A percentile compares a stretch with the other conserved stretches of the same genome.
Evolutionary conservation across 1,284 basidiomycete species (phyloP).

Genomic region (Chalciporus piperatoides): DNA sequence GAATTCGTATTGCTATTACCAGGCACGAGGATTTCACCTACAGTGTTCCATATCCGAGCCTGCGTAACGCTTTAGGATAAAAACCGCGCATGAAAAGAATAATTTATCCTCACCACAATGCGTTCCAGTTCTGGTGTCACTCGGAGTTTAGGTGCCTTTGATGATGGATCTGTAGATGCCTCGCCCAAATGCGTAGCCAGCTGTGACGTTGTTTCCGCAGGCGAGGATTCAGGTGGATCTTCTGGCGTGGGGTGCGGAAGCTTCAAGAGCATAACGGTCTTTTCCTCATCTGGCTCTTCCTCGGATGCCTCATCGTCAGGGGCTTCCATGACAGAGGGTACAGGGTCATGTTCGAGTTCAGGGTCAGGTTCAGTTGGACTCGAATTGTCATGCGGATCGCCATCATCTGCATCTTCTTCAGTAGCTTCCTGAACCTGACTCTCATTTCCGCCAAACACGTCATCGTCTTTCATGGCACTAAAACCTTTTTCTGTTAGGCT

Average conservation of each 20-base stretch:
- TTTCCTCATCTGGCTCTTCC: slow-evolving; percentile 28
- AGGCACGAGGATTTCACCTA: slow-evolving; percentile 61
- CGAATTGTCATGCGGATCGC: slow-evolving; percentile 12
- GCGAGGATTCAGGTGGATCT: slow-evolving; percentile 6
- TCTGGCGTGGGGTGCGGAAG: slow-evolving; percentile 10
- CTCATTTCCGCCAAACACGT: slow-evolving; percentile 7
- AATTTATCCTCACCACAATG: slow-evolving; percentile 45
- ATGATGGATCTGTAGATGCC: slow-evolving; percentile 13
- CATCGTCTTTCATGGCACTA: slow-evolving; percentile 4
- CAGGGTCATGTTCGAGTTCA: slow-evolving; percentile 7
- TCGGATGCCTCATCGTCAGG: slow-evolving; percentile 15
- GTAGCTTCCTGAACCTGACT: not conserved
- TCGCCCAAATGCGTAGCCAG: slow-evolving; percentile 2
- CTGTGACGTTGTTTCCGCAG: slow-evolving; percentile 5
- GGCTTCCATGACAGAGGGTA: not conserved
- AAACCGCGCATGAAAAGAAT: not conserved
- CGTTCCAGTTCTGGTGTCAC: slow-evolving; percentile 56
- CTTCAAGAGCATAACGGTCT: slow-evolving; percentile 32
- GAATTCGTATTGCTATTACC: slow-evolving; percentile 43
- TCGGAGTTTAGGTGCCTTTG: slow-evolving; percentile 36
- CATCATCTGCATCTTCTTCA: slow-evolving; percentile 5
- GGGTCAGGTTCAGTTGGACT: slow-evolving; percentile 12
- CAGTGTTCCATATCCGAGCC: slow-evolving; percentile 65
- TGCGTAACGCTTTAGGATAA: slow-evolving; percentile 25
- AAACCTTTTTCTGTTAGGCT: slow-evolving; percentile 11